Conservation (phyloP, 2,329 filamentous ascomycete species). For the Talaromyces sp. region DNA sequence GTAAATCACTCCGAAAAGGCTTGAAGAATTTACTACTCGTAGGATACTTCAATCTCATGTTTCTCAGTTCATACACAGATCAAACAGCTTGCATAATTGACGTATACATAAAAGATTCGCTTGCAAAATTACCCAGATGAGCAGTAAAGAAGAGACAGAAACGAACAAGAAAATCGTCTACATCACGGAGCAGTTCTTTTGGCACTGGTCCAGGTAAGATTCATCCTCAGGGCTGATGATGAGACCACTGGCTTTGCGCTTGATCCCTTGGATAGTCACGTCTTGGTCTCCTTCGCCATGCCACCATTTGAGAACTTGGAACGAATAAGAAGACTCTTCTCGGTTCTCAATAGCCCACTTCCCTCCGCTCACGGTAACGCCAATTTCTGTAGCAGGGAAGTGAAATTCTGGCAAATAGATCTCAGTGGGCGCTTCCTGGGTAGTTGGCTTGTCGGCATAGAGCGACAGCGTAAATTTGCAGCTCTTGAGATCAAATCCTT, state of each 20-base stretch:
- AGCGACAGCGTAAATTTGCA: constrained; percentile 74
- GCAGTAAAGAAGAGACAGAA: neutral
- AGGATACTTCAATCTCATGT: neutral
- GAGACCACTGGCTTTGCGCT: constrained; percentile 51
- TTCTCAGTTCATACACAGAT: neutral
- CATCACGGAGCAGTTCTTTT: constrained; percentile 52
- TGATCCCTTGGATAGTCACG: constrained; percentile 70
- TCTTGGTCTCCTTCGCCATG: constrained; percentile 80
- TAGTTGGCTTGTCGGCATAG: constrained; percentile 56
- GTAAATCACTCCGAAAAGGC: neutral
- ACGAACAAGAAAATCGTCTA: constrained; percentile 27
- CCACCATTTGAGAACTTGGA: constrained; percentile 88
- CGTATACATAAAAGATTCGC: neutral
- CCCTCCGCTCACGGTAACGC: constrained; percentile 74
- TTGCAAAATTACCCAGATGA: neutral
- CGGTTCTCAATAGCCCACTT: constrained; percentile 83
- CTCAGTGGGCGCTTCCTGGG: constrained; percentile 68
- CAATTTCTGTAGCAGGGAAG: constrained; percentile 71
- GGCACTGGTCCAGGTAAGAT: constrained; percentile 68
- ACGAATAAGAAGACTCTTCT: constrained; percentile 63
- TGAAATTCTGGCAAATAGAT: constrained; percentile 89
- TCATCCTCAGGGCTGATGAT: constrained; percentile 61
- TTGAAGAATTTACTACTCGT: neutral
- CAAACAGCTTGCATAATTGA: neutral
- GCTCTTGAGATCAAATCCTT: constrained; percentile 77